Percentiles rank a stretch among this genome's conserved stretches.
phyloP scores from a whole-genome alignment of 768 basidiomycete genomes.

The Trametes gibbosa region DNA sequence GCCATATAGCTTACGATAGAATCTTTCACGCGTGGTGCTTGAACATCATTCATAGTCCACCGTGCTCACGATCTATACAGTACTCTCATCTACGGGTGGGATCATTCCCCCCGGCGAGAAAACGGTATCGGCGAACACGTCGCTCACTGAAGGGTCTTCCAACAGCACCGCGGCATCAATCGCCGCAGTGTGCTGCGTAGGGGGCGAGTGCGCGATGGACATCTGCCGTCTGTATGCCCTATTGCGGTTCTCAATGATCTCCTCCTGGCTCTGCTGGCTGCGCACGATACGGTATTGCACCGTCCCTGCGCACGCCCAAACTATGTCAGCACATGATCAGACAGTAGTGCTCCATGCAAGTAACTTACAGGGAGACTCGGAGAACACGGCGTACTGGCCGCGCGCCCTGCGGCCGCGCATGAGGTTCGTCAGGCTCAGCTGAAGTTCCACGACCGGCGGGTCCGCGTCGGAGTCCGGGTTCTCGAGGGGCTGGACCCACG shows the following conservation, averaged over 20 bases:
- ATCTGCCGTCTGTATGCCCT: slow-evolving; percentile 18
- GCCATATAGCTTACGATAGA: no score
- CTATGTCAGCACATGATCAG: no score
- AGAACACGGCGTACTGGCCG: slow-evolving; percentile 28
- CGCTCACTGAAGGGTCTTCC: no score
- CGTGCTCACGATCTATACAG: no score
- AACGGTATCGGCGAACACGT: no score
- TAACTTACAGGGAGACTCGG: slow-evolving; percentile 10
- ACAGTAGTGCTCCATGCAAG: no score
- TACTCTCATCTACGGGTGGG: no score
- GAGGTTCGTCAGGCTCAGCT: slow-evolving; percentile 46
- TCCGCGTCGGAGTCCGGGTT: slow-evolving; percentile 39
- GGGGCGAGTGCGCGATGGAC: background rate
- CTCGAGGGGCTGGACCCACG: slow-evolving; percentile 65
- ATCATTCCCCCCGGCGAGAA: no score
- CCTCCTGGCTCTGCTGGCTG: background rate
- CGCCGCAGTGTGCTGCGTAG: background rate
- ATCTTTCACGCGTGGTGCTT: no score
- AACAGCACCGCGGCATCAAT: no score
- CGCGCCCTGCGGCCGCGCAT: slow-evolving; percentile 36
- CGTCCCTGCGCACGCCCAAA: no score
- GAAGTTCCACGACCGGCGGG: slow-evolving; percentile 56
- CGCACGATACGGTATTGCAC: slow-evolving; percentile 13
- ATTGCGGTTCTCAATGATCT: slow-evolving; percentile 9
- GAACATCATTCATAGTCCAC: no score